Evolutionary conservation across 1,284 basidiomycete species (phyloP).

Genomic region (Malassezia equina): DNA sequence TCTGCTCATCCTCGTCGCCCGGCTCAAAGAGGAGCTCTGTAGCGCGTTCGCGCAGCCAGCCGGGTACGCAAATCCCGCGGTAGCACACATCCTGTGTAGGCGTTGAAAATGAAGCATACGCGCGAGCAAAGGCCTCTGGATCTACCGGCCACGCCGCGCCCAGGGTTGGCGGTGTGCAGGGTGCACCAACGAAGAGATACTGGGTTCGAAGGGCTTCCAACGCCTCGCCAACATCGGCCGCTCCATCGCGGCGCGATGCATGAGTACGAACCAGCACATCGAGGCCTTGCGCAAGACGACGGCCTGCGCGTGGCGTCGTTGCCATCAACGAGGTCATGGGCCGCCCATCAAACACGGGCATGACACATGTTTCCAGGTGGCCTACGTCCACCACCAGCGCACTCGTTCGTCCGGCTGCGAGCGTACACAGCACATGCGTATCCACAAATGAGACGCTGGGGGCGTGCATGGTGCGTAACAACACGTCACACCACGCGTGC

Average conservation of each 20-base stretch:
- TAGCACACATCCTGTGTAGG: not conserved
- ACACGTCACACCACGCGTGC: conserved; percentile 68
- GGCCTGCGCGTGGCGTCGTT: conserved; percentile 24
- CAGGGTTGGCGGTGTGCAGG: not conserved
- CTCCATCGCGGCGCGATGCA: not conserved
- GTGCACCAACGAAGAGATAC: conserved; percentile 26
- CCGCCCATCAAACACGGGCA: conserved; percentile 56
- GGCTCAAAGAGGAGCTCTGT: conserved; percentile 82
- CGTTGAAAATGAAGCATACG: not conserved
- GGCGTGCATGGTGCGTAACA: conserved; percentile 80
- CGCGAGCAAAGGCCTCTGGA: not conserved
- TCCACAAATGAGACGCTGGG: conserved; percentile 72
- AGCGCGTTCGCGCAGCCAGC: conserved; percentile 84
- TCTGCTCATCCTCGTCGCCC: conserved; percentile 62
- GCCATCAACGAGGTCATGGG: conserved; percentile 18
- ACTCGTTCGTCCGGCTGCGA: conserved; percentile 75
- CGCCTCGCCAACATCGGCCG: not conserved
- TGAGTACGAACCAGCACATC: conserved; percentile 20
- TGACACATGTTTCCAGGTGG: conserved; percentile 72
- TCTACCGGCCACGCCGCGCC: conserved; percentile 1
- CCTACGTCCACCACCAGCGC: conserved; percentile 87
- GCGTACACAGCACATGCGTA: conserved; percentile 69
- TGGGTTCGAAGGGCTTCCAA: conserved; percentile 33
- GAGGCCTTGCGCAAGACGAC: conserved; percentile 19
- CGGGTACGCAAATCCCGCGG: conserved; percentile 73